phyloP scores from a whole-genome alignment of 768 basidiomycete species.

The Mycena latifolia region DNA sequence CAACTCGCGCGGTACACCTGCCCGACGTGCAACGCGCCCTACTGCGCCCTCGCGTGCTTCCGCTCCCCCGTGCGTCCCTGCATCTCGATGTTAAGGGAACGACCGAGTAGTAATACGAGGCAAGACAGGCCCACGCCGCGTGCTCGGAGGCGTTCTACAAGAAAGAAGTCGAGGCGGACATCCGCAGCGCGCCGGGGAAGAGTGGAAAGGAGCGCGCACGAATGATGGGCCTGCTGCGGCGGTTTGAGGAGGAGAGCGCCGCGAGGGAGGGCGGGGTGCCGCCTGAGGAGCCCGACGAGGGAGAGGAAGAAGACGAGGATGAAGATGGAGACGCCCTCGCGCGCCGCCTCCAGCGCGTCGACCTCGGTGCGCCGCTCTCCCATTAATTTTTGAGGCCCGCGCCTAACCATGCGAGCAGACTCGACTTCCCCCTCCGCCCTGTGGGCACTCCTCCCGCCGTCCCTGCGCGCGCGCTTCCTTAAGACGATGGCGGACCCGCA shows the following conservation, averaged over 20 bases:
- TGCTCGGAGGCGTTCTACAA: constrained; percentile 90
- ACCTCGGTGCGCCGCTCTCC: constrained; percentile 65
- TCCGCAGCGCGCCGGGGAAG: constrained; percentile 67
- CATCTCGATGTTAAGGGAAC: neutral
- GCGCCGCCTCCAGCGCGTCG: constrained; percentile 63
- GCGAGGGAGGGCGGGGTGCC: no score
- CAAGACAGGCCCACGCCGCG: constrained; percentile 65
- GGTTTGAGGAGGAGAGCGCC: constrained; percentile 73
- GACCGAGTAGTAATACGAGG: neutral
- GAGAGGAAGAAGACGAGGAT: constrained; percentile 52
- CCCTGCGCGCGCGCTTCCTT: constrained; percentile 72
- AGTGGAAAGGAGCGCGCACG: constrained; percentile 66
- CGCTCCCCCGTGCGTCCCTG: constrained; percentile 68
- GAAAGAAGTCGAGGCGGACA: constrained; percentile 76
- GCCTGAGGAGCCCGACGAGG: neutral
- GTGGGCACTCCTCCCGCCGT: constrained; percentile 71
- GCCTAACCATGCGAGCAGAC: constrained; percentile 51
- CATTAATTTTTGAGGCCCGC: no score
- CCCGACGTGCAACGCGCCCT: constrained; percentile 82
- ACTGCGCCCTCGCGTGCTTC: constrained; percentile 87
- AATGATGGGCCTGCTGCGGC: constrained; percentile 80
- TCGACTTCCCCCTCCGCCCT: constrained; percentile 66
- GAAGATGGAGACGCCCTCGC: constrained; percentile 58
- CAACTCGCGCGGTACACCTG: constrained; percentile 87
- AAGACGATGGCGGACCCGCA: constrained; percentile 69